A percentile compares a stretch with the other conserved stretches of the same genome.
phyloP scores from a whole-genome alignment of 176 grass and related monocot genomes.

The Sorghum bicolor region DNA sequence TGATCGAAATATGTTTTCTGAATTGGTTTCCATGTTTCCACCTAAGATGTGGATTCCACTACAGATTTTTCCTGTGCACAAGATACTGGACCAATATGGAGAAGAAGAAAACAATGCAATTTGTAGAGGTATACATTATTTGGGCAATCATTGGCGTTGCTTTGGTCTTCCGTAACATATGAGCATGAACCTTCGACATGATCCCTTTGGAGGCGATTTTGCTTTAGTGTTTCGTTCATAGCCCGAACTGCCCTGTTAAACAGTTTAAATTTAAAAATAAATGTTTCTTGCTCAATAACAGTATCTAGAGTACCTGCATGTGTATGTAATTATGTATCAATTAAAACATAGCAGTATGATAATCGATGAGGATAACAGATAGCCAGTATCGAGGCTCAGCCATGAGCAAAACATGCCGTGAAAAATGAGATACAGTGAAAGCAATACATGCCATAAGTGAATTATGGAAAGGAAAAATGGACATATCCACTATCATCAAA shows the following conservation, averaged over 20 bases:
- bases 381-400: constrained; percentile 13
- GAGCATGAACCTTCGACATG: constrained; percentile 70
- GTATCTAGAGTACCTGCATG: constrained; percentile 15
- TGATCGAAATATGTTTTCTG: neutral
- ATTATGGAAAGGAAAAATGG: neutral
- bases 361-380: constrained; percentile 8
- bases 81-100: constrained; percentile 16
- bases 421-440: constrained; percentile 20
- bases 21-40: neutral
- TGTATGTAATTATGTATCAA: neutral
- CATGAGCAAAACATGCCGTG: neutral
- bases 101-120: constrained; percentile 4
- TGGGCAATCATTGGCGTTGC: constrained; percentile 45
- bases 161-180: constrained; percentile 48
- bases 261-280: constrained; percentile 41
- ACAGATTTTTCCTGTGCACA: neutral
- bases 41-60: neutral
- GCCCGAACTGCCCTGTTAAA: constrained; percentile 86
- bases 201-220: constrained; percentile 89
- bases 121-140: constrained; percentile 48
- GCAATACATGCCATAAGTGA: constrained; percentile 8
- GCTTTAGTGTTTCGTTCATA: constrained; percentile 99
- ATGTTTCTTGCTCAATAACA: neutral
- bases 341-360: neutral
- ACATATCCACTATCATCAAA: neutral